Conservation (phyloP, 2,329 filamentous ascomycete genomes). For the Magnaporthiopsis poae region DNA sequence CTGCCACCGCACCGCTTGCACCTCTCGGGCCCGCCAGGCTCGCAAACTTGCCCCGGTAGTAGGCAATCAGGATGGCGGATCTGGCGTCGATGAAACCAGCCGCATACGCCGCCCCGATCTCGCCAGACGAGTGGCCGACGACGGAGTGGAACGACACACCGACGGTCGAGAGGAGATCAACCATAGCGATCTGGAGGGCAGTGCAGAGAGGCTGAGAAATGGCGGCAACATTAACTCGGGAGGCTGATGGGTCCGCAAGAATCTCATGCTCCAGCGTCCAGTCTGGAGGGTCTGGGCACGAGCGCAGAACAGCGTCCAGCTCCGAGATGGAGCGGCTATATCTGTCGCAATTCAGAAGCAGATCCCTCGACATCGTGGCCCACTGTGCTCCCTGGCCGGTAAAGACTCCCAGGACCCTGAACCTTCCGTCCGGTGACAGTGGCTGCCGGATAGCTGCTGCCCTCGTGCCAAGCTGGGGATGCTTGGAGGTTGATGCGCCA, state of each 20-base stretch:
- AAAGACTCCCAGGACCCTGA: slow-evolving; percentile 25
- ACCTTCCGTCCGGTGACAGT: slow-evolving; percentile 1
- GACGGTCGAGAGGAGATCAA: slow-evolving; percentile 20
- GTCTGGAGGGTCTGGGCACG: slow-evolving; percentile 17
- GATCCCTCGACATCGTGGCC: slow-evolving; percentile 28
- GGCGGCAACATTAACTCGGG: slow-evolving; percentile 26
- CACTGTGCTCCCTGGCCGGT: slow-evolving; percentile 38
- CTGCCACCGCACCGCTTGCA: neutral
- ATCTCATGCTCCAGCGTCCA: slow-evolving; percentile 28
- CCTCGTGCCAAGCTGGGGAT: neutral
- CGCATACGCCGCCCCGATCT: slow-evolving; percentile 35
- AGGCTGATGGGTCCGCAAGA: slow-evolving; percentile 17
- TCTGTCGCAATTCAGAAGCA: slow-evolving; percentile 20
- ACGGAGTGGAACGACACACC: slow-evolving; percentile 22
- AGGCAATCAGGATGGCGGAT: slow-evolving; percentile 30
- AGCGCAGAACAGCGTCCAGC: slow-evolving; percentile 23
- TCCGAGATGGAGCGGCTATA: slow-evolving; percentile 25
- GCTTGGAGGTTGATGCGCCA: neutral
- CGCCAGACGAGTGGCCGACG: slow-evolving; percentile 33
- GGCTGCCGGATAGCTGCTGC: neutral
- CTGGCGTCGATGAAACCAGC: slow-evolving; percentile 23
- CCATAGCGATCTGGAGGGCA: slow-evolving; percentile 39
- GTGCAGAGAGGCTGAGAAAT: slow-evolving; percentile 44
- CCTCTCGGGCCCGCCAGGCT: slow-evolving; percentile 16
- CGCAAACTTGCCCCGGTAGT: slow-evolving; percentile 29